Evolutionary conservation across 257 asterid genomes (phyloP).

Genomic region (Solanum bulbocastanum): DNA sequence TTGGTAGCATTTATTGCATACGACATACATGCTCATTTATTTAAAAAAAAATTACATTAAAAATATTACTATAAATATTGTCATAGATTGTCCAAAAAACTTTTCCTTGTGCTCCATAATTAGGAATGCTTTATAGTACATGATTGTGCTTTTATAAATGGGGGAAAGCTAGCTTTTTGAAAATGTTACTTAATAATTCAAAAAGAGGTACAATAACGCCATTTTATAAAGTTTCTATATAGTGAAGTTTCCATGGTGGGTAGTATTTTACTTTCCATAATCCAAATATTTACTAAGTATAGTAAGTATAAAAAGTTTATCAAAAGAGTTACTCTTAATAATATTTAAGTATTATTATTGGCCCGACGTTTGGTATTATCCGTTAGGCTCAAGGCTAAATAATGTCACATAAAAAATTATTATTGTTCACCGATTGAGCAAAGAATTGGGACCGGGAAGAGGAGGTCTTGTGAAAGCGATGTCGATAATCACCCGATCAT

Average conservation of each 20-base stretch:
- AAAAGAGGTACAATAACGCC: neutral
- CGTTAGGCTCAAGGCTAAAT: neutral
- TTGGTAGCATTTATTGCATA: neutral
- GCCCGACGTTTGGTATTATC: accelerated
- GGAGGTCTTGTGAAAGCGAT: neutral
- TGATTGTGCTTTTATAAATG: neutral
- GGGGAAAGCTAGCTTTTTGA: neutral
- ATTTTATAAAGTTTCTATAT: neutral
- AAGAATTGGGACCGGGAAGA: neutral
- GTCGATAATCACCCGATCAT: neutral
- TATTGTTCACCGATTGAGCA: neutral
- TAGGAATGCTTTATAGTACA: neutral
- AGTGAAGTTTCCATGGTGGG: neutral
- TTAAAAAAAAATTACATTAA: neutral
- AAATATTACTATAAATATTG: neutral
- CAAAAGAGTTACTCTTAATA: neutral
- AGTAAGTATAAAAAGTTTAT: too few relatives aligned
- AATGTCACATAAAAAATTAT: neutral
- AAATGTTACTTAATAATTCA: neutral
- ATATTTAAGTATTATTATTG: neutral
- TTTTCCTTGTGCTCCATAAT: neutral
- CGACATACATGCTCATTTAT: neutral
- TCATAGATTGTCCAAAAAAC: neutral
- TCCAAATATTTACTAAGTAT: too few relatives aligned
- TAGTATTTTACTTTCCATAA: too few relatives aligned